A percentile compares a stretch with the other conserved stretches of the same genome.
phyloP scores from a whole-genome alignment of 306 rosid species.

The Betula pendula region DNA sequence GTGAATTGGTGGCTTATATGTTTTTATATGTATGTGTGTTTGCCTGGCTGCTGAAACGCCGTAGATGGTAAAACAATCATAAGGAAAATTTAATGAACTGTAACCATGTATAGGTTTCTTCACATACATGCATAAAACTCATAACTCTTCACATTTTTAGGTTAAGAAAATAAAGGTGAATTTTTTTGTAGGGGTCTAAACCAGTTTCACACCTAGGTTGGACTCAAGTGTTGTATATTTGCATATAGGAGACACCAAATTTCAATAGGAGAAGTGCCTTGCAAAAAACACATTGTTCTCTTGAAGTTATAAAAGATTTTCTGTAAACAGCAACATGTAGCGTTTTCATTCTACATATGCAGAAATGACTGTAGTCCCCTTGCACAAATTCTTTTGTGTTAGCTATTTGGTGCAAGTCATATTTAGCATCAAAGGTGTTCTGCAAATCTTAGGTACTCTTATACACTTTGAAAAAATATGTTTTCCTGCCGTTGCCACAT shows the following conservation, averaged over 20 bases:
- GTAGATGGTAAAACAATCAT: not conserved
- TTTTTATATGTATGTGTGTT: not conserved
- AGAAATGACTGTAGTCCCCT: too few relatives aligned
- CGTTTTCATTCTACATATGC: too few relatives aligned
- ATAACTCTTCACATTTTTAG: not conserved
- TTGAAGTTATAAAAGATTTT: too few relatives aligned
- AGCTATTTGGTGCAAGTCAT: too few relatives aligned
- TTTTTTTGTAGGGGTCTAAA: not conserved
- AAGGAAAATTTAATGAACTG: not conserved
- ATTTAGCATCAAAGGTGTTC: not conserved
- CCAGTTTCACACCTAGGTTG: not conserved
- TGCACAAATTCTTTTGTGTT: too few relatives aligned
- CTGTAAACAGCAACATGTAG: too few relatives aligned
- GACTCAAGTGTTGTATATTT: not conserved
- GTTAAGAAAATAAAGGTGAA: not conserved
- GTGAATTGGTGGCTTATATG: not conserved
- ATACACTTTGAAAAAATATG: not conserved
- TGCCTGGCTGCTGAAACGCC: not conserved
- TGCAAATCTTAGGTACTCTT: not conserved
- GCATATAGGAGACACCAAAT: not conserved
- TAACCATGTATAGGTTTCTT: not conserved
- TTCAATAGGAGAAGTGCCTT: not conserved
- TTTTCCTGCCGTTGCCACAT: not conserved
- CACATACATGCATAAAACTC: not conserved
- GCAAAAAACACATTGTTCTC: not conserved